Evolutionary conservation across 331 rosid species (phyloP).

Genomic region (Pyracantha coccinea): DNA sequence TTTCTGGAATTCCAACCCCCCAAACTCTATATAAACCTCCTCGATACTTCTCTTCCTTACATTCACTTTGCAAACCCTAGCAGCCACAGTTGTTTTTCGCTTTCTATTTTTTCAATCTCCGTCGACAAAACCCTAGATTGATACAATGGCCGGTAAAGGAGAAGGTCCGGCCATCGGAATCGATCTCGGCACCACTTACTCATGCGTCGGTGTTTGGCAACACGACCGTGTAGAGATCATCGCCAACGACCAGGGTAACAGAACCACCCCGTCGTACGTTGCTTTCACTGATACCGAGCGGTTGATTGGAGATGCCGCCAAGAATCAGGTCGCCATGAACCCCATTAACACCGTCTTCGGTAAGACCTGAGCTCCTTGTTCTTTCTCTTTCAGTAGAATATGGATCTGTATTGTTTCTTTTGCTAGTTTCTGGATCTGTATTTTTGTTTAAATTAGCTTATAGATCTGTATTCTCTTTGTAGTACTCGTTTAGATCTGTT

Average conservation of each 20-base stretch:
- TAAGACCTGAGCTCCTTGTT: constrained; percentile 20
- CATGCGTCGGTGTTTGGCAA: constrained; percentile 88
- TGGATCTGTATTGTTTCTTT: neutral
- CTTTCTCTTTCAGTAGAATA: neutral
- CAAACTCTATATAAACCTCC: constrained; percentile 12
- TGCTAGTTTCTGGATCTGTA: neutral
- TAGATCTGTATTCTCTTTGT: neutral
- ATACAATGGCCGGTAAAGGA: constrained; percentile 67
- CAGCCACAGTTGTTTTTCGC: neutral
- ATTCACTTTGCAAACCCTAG: constrained; percentile 3
- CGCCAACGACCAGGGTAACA: constrained; percentile 78
- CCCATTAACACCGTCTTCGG: constrained; percentile 84
- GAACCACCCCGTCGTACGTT: constrained; percentile 82
- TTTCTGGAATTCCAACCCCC: constrained; percentile 23
- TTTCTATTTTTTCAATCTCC: neutral
- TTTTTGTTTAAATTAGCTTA: neutral
- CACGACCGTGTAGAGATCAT: constrained; percentile 84
- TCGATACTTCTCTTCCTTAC: neutral
- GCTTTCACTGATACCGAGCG: constrained; percentile 70
- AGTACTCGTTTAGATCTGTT: neutral
- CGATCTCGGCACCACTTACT: constrained; percentile 84
- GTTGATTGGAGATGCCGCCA: constrained; percentile 77
- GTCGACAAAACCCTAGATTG: neutral
- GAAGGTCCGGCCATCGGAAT: constrained; percentile 91
- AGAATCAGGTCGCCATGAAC: constrained; percentile 92